These are phyloP conservation scores for Suillus subluteus DNA, from an alignment of 768 basidiomycete species.

Conservation along the genomic window DNA sequence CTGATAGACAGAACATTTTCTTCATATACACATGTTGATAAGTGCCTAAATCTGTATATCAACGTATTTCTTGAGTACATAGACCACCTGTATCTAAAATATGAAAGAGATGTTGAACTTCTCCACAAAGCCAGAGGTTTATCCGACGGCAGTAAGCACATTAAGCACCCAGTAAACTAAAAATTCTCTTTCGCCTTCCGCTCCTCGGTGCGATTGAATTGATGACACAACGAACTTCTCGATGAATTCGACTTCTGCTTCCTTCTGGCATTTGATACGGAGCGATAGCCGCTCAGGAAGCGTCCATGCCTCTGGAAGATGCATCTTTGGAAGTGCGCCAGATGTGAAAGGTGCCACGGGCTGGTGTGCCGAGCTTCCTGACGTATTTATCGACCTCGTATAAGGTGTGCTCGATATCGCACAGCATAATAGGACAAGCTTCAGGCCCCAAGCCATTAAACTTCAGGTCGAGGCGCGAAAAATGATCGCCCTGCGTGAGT, in stretches of 20 bases:
- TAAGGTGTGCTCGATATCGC: constrained; percentile 77
- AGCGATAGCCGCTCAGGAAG: constrained; percentile 44
- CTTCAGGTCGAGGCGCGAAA: constrained; percentile 56
- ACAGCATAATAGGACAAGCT: constrained; percentile 56
- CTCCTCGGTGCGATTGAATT: constrained; percentile 40
- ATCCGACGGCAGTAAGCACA: neutral
- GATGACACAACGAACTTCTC: constrained; percentile 48
- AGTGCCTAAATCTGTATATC: constrained; percentile 31
- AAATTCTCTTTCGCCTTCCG: constrained; percentile 44
- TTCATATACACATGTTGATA: constrained; percentile 52
- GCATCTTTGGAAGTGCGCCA: constrained; percentile 25
- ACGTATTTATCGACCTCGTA: constrained; percentile 84
- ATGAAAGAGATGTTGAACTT: neutral
- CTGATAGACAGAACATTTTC: constrained; percentile 66
- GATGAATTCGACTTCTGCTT: constrained; percentile 34
- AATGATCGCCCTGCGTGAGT: constrained; percentile 60
- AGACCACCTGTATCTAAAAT: neutral
- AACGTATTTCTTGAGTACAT: constrained; percentile 2
- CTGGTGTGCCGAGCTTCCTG: constrained; percentile 45
- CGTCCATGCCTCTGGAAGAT: constrained; percentile 60
- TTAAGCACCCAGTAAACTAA: constrained; percentile 50
- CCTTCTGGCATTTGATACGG: constrained; percentile 44
- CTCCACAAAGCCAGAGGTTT: neutral
- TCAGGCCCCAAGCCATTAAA: constrained; percentile 56
- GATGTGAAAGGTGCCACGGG: constrained; percentile 44